Evolutionary conservation across 2,329 filamentous ascomycete genomes (phyloP).

Genomic region (Scortechinia acanthostroma): DNA sequence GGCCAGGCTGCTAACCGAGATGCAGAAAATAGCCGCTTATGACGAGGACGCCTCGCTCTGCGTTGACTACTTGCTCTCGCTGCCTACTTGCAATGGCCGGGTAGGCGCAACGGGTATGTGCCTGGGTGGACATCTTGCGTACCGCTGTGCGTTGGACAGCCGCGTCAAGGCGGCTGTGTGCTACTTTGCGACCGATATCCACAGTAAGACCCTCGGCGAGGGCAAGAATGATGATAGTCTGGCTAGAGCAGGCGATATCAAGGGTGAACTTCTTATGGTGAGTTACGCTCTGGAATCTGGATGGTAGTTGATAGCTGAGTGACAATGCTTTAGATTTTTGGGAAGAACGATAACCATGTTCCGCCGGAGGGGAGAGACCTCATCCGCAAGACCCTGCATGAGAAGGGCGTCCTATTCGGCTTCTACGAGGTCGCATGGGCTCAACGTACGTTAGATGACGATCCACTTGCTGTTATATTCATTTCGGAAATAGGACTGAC

Average conservation of each 20-base stretch:
- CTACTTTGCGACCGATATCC: constrained; percentile 91
- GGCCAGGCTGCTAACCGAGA: not conserved
- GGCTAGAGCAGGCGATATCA: constrained; percentile 54
- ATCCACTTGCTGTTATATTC: not conserved
- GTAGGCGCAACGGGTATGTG: constrained; percentile 85
- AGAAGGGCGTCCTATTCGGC: constrained; percentile 66
- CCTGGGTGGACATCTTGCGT: constrained; percentile 78
- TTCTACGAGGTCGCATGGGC: constrained; percentile 91
- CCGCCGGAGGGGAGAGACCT: constrained; percentile 75
- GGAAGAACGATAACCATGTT: constrained; percentile 84
- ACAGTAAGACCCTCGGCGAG: constrained; percentile 69
- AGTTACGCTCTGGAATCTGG: not conserved
- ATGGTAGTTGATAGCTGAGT: not conserved
- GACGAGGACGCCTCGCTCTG: constrained; percentile 69
- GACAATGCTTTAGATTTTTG: constrained; percentile 53
- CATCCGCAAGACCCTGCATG: constrained; percentile 75
- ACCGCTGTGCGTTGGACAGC: constrained; percentile 61
- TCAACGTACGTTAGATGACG: constrained; percentile 43
- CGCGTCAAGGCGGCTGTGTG: constrained; percentile 72
- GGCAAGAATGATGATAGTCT: constrained; percentile 38
- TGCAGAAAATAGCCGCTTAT: constrained; percentile 73
- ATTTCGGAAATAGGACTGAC: no score
- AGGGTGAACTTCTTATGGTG: constrained; percentile 69
- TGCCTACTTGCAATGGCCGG: constrained; percentile 73
- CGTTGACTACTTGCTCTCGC: constrained; percentile 63